Evolutionary conservation across 768 basidiomycete genomes (phyloP), one percentile per base, ranked within the genome.

Genomic region (Lactarius quietus): DNA sequence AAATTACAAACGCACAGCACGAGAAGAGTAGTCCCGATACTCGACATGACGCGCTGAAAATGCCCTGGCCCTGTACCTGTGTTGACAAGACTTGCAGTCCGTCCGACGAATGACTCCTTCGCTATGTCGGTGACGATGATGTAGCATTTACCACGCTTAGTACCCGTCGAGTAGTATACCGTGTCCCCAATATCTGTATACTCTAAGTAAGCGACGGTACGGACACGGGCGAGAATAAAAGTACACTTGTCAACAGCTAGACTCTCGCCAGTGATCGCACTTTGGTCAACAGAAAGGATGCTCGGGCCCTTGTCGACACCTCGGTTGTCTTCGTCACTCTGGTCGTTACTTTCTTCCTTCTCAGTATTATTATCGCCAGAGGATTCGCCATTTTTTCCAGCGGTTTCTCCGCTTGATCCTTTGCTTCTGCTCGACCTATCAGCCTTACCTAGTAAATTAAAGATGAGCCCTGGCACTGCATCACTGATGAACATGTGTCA

Each of bases 181-280:
- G 74, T 71, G 56, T 82, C 81, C 33, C 78, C 79, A 36, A 80
- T 60, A 60, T 72, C 70, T 70, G 43, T 20, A 10, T 20, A 36
- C 3, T 10, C 1, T 0, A 18, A 41, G 35, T 63, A 18, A 59
- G 39, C 33, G 36, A 8, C n/a, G 14, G 29, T 28, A 20, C 35
- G 26, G 38, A 57, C 29, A 23, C 17, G 26, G 15, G 23, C 20
- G 38, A 17, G 62, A 28, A 43, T 33, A n/a, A 36, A 33, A 3
- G 26, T 68, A 68, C 64, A 80, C 67, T 82, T 82, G 69, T 82
- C 80, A 28, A 78, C 78, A 14, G 81, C 79, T 17, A 82, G 74
- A 23, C 77, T 78, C 69, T 82, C 81, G 36, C 81, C 81, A 0
- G 81, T 81, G 57, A 81, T 80, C 18, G 80, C 80, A 35, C 75